phyloP scores from a whole-genome alignment of 768 basidiomycete species.

The Auriscalpium microsporum region DNA sequence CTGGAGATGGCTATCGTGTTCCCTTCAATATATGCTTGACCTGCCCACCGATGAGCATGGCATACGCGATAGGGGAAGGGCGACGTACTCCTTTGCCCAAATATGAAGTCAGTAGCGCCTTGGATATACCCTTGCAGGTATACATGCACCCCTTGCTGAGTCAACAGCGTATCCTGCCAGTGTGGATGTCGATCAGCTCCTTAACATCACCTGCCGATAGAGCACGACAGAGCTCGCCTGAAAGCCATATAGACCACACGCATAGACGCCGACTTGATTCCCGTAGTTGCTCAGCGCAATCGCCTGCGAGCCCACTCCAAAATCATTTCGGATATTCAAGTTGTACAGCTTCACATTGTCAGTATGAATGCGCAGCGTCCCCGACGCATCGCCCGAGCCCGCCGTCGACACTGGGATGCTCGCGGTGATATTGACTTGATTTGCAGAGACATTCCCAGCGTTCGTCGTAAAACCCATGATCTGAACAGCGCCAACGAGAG shows the following conservation, averaged over 20 bases:
- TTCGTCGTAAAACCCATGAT: conserved; percentile 18
- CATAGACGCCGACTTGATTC: conserved; percentile 20
- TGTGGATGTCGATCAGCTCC: not conserved
- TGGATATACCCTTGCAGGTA: conserved; percentile 36
- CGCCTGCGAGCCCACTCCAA: conserved; percentile 36
- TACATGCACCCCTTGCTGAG: conserved; percentile 40
- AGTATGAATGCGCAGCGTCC: conserved; percentile 40
- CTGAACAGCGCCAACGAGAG: too few species aligned
- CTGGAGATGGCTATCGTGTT: conserved; percentile 40
- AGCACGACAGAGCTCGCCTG: conserved; percentile 2
- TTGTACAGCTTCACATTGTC: conserved; percentile 37
- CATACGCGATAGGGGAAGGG: not conserved
- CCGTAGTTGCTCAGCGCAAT: conserved; percentile 45
- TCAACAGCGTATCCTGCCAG: conserved; percentile 42
- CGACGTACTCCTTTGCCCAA: conserved; percentile 27
- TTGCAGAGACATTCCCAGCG: conserved; percentile 5
- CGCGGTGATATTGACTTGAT: conserved; percentile 12
- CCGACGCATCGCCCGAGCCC: conserved; percentile 39
- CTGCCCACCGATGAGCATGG: not conserved
- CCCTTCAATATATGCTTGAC: conserved; percentile 37
- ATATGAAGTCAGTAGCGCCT: conserved; percentile 46
- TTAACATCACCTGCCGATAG: conserved; percentile 20
- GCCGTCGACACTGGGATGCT: conserved; percentile 18
- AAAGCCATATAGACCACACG: conserved; percentile 11
- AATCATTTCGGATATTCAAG: conserved; percentile 40